Evolutionary conservation across 352 stramenopile species (phyloP), one percentile per base, ranked within the genome.

Genomic region (Globisporangium irregulare): DNA sequence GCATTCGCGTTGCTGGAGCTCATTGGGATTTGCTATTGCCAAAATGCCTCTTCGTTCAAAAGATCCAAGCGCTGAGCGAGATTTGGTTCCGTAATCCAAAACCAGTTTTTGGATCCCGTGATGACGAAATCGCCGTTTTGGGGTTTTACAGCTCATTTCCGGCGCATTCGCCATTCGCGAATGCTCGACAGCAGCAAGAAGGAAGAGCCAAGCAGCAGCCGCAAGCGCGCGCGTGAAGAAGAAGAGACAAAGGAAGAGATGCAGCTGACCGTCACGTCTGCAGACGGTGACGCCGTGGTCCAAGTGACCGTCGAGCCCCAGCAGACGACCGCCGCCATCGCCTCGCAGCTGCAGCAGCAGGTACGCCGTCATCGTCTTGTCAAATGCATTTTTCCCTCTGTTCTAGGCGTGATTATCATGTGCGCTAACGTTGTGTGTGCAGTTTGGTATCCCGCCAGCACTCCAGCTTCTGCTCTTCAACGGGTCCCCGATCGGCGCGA

Each of bases 201-300:
- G 18, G 43, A 51, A 51, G 41, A 60, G 5, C 43, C 2, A 50
- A 51, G n/a, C 38, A 51, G 18, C 60, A 46, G 34, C 24, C 60
- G 54, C 51, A 68, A 68, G 54, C 63, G 63, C 54, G 27, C 22
- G 20, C 54, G 63, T n/a, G 60, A 66, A 59, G 46, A 60, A 60
- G 34, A 55, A 4, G n/a, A 20, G 60, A 18, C n/a, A 43, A n/a
- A 50, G 24, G 38, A 58, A 62, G 56, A 68, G 20, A 91, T 90
- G 82, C 73, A 90, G 59, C 74, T 93, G 66, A 87, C 78, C 18
- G 64, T 93, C 59, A 91, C 82, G 60, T 91, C 86, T 10, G 71
- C 81, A 41, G 80, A 92, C 53, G 81, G 83, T 62, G 81, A 81
- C 27, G 68, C 76, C 60, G 81, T 91, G 54, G 73, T 67, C 10